These are phyloP conservation scores for Rhodomyrtus tomentosa DNA, from an alignment of 345 rosid species.

Conservation along the genomic window DNA sequence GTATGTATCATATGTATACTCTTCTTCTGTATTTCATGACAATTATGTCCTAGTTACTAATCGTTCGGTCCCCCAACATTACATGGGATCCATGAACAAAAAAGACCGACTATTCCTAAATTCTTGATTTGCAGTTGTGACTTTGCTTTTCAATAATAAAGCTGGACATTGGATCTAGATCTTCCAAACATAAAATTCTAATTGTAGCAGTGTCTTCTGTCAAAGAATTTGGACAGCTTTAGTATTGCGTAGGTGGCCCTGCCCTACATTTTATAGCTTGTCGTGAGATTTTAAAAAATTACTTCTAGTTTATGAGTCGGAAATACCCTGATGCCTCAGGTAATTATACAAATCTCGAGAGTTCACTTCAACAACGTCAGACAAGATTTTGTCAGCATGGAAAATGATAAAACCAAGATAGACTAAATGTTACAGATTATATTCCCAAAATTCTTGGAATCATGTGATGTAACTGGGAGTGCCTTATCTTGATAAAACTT, in stretches of 20 bases:
- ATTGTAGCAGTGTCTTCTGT: not conserved
- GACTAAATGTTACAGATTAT: no score
- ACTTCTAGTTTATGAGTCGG: not conserved
- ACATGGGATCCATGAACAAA: not conserved
- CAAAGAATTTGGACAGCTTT: not conserved
- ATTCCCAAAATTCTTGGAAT: no score
- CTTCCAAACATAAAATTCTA: not conserved
- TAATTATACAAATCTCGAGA: not conserved
- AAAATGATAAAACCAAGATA: no score
- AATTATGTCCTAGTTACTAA: not conserved
- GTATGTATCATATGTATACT: no score
- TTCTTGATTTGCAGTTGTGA: not conserved
- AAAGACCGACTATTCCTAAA: not conserved
- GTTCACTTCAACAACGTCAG: not conserved
- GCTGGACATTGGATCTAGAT: not conserved
- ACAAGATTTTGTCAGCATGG: not conserved
- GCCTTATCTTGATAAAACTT: no score
- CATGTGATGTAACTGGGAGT: no score
- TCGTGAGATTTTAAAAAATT: not conserved
- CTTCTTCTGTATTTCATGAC: not conserved
- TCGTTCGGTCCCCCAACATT: not conserved
- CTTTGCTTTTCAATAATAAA: not conserved
- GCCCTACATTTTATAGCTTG: not conserved
- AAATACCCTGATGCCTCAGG: not conserved
- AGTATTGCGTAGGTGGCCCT: not conserved